Evolutionary conservation across 2,329 filamentous ascomycete genomes (phyloP).

Genomic region (Exophiala spinifera): DNA sequence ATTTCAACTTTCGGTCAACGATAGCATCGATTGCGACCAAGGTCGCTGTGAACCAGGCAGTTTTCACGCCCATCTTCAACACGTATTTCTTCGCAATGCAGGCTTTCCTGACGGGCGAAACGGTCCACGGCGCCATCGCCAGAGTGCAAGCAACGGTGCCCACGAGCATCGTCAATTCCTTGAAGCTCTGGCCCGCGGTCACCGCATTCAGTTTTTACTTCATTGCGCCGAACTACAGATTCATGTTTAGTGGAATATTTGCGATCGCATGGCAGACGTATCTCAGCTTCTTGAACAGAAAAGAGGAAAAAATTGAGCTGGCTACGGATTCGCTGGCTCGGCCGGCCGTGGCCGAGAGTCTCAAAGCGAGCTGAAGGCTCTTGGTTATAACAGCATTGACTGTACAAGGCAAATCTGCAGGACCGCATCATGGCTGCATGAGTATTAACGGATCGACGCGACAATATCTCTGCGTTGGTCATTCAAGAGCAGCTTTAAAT

Average conservation of each 20-base stretch:
- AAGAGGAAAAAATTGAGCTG: slow-evolving; percentile 27
- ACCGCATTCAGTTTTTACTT: slow-evolving; percentile 87
- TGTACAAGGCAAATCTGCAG: too few relatives aligned
- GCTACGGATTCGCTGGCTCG: slow-evolving; percentile 15
- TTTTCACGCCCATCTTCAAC: slow-evolving; percentile 82
- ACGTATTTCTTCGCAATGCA: slow-evolving; percentile 80
- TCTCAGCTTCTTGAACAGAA: slow-evolving; percentile 54
- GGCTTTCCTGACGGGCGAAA: slow-evolving; percentile 68
- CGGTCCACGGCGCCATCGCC: slow-evolving; percentile 61
- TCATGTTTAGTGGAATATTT: slow-evolving; percentile 73
- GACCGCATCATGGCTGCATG: too few relatives aligned
- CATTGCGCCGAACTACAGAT: slow-evolving; percentile 72
- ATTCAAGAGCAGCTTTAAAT: background rate
- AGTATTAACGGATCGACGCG: too few relatives aligned
- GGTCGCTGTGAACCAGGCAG: slow-evolving; percentile 72
- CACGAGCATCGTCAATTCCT: slow-evolving; percentile 70
- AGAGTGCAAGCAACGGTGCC: slow-evolving; percentile 75
- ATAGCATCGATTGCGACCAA: slow-evolving; percentile 69
- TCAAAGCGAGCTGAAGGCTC: slow-evolving; percentile 8
- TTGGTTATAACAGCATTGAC: background rate
- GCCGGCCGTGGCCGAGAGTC: slow-evolving; percentile 13
- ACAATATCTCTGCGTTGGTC: background rate
- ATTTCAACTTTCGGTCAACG: slow-evolving; percentile 81
- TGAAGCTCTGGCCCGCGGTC: slow-evolving; percentile 84
- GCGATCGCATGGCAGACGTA: slow-evolving; percentile 94